phyloP scores from a whole-genome alignment of 345 rosid genomes.

The Turnera subulata region DNA sequence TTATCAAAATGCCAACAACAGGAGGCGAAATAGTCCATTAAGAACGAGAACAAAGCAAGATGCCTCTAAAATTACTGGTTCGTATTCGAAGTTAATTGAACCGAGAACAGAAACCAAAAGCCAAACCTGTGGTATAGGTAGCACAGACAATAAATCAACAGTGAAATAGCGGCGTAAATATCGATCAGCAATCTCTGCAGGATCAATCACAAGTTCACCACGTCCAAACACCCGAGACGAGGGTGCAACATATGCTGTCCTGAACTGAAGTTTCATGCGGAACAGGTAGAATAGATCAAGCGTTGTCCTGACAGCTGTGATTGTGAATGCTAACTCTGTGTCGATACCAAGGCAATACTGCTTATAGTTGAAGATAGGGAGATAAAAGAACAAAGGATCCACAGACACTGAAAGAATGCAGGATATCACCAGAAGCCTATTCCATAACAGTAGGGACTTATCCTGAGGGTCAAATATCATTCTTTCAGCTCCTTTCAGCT shows the following conservation, averaged over 20 bases:
- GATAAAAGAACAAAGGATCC: slow-evolving; percentile 79
- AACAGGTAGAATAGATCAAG: slow-evolving; percentile 59
- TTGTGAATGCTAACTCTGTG: slow-evolving; percentile 48
- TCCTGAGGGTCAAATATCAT: slow-evolving; percentile 79
- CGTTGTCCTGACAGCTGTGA: slow-evolving; percentile 49
- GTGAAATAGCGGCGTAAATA: slow-evolving; percentile 64
- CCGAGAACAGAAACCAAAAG: too few species aligned
- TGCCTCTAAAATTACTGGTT: too few species aligned
- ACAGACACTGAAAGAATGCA: slow-evolving; percentile 73
- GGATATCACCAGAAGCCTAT: slow-evolving; percentile 64
- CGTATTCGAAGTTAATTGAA: too few species aligned
- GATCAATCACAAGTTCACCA: slow-evolving; percentile 89
- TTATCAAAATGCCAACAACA: too few species aligned
- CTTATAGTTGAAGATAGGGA: slow-evolving; percentile 54
- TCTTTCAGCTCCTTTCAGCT: slow-evolving; percentile 64
- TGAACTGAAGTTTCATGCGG: slow-evolving; percentile 74
- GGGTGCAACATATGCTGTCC: slow-evolving; percentile 81
- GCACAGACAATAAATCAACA: slow-evolving; percentile 67
- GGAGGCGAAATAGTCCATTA: too few species aligned
- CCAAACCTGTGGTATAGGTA: slow-evolving; percentile 81
- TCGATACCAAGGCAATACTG: slow-evolving; percentile 60
- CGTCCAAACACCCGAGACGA: slow-evolving; percentile 92
- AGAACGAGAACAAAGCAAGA: too few species aligned
- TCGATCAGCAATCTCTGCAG: slow-evolving; percentile 65
- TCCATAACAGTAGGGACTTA: slow-evolving; percentile 71